These are phyloP conservation scores for Mucor racemosus DNA, from an alignment of 371 early-diverging fungal genomes.

Conservation along the genomic window DNA sequence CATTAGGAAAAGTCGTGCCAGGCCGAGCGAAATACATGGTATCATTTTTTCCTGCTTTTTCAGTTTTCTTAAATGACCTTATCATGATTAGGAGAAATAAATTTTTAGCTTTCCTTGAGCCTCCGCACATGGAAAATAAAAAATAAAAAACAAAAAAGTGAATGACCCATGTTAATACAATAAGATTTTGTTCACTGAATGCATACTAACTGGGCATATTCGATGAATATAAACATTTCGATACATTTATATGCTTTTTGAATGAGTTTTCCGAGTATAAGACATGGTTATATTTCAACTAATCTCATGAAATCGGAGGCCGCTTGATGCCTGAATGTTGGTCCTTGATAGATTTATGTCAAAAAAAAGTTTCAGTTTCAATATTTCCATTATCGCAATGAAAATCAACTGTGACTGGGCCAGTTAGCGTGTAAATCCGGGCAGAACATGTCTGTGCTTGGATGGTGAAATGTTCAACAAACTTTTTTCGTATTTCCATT, in stretches of 20 bases:
- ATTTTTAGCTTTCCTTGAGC: not conserved
- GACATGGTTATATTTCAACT: not conserved
- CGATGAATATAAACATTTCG: not conserved
- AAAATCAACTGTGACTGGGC: conserved; percentile 1
- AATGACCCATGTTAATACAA: conserved; percentile 1
- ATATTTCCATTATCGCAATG: conserved; percentile 1
- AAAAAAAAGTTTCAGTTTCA: conserved; percentile 11
- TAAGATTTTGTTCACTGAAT: not conserved
- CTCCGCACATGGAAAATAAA: not conserved
- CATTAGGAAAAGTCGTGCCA: not conserved
- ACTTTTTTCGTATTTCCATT: conserved; percentile 2
- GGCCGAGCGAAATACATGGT: too few species aligned
- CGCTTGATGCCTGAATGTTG: not conserved
- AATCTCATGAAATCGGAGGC: not conserved
- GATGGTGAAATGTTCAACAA: not conserved
- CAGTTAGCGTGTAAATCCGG: conserved; percentile 8
- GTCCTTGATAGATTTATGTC: not conserved
- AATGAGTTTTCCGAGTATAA: not conserved
- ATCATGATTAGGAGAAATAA: not conserved
- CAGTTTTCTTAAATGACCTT: not conserved
- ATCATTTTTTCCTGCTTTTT: too few species aligned
- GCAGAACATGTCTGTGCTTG: conserved; percentile 9
- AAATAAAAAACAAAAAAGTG: not conserved
- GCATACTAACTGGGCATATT: not conserved
- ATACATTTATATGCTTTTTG: not conserved